phyloP scores from a whole-genome alignment of 192 early-diverging fungal species.

The Mortierella hygrophila region DNA sequence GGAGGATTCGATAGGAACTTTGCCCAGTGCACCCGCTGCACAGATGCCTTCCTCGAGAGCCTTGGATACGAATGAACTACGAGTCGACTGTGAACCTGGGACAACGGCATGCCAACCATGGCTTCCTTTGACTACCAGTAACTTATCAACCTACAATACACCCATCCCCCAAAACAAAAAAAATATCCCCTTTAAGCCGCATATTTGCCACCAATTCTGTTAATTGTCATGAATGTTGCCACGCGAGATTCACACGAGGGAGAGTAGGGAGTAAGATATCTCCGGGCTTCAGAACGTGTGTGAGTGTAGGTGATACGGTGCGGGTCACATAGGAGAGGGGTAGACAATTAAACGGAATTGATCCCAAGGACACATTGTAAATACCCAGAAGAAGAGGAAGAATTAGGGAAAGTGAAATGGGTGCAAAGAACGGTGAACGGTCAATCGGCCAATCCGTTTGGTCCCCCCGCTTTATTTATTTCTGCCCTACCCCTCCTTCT shows the following conservation, averaged over 20 bases:
- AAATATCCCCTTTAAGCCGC: not conserved
- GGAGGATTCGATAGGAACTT: constrained; percentile 87
- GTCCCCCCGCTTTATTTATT: not conserved
- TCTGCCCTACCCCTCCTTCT: no score
- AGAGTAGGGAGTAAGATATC: not conserved
- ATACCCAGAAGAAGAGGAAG: not conserved
- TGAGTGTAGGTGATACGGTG: not conserved
- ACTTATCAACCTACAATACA: not conserved
- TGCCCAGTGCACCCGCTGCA: constrained; percentile 77
- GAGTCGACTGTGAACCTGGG: not conserved
- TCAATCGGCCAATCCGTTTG: not conserved
- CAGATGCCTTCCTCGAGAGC: constrained; percentile 74
- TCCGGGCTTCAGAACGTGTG: not conserved
- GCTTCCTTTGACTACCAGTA: no score
- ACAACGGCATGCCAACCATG: no score
- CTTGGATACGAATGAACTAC: constrained; percentile 57
- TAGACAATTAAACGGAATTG: not conserved
- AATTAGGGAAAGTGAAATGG: not conserved
- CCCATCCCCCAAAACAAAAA: not conserved
- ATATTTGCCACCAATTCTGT: constrained; percentile 6
- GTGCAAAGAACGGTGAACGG: not conserved
- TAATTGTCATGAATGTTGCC: not conserved
- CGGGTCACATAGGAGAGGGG: not conserved
- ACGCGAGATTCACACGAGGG: not conserved
- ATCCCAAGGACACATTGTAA: not conserved